These are phyloP conservation scores for Durusdinium trenchii DNA, from an alignment of 73 alveolate genomes.

Conservation along the genomic window DNA sequence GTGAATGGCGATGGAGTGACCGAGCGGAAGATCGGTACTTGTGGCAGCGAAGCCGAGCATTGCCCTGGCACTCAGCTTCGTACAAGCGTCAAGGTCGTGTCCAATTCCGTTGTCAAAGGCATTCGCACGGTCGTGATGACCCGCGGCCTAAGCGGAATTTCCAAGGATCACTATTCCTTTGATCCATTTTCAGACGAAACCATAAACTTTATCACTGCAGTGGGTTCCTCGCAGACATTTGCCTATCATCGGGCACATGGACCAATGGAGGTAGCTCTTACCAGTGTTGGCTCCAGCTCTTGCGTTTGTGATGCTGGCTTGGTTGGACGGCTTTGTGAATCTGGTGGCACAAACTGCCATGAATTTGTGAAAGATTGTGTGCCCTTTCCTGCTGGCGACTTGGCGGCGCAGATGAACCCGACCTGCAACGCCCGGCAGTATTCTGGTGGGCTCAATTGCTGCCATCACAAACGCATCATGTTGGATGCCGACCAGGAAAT, in stretches of 20 bases:
- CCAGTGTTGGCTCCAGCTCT: conserved; percentile 35
- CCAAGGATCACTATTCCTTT: conserved; percentile 70
- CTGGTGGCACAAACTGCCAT: conserved; percentile 66
- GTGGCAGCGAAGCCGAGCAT: conserved; percentile 91
- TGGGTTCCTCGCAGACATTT: conserved; percentile 53
- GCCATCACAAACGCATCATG: conserved; percentile 68
- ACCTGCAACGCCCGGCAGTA: conserved; percentile 89
- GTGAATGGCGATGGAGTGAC: conserved; percentile 79
- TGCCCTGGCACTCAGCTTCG: conserved; percentile 66
- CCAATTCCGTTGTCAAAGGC: conserved; percentile 10
- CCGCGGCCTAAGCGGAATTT: conserved; percentile 5
- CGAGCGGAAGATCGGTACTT: conserved; percentile 85
- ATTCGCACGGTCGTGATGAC: conserved; percentile 60
- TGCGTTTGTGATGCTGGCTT: conserved; percentile 67
- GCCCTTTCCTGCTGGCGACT: conserved; percentile 64
- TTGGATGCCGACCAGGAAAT: conserved; percentile 87
- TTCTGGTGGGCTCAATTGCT: conserved; percentile 14
- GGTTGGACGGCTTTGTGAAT: conserved; percentile 53
- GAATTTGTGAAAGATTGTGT: conserved; percentile 81
- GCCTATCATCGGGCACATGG: conserved; percentile 81
- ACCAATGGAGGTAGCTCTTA: conserved; percentile 61
- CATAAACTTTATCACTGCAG: conserved; percentile 83
- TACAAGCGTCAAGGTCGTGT: background rate
- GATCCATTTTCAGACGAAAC: conserved; percentile 58
- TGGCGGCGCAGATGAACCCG: conserved; percentile 39